phyloP scores from a whole-genome alignment of 805 yeast genomes.

The Grigorovia humatica region DNA sequence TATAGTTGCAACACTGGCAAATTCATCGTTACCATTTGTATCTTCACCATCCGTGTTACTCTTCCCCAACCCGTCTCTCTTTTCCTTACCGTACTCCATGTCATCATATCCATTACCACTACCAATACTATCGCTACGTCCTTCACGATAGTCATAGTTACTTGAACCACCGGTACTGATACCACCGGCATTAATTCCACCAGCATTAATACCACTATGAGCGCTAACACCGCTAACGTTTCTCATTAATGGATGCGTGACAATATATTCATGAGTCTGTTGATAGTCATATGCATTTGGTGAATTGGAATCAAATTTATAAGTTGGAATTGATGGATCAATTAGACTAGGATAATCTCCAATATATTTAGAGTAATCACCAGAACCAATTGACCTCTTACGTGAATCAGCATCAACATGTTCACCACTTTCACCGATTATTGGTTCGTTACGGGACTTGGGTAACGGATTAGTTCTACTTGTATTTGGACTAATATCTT shows the following conservation, averaged over 20 bases:
- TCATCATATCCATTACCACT: neutral
- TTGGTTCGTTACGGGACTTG: no score
- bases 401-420: neutral
- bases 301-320: conserved; percentile 11
- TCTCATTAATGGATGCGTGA: neutral
- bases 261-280: neutral
- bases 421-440: neutral
- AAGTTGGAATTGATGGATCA: conserved; percentile 21
- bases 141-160: neutral
- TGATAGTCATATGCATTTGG: neutral
- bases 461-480: neutral
- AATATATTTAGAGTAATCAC: conserved; percentile 12
- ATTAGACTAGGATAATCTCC: conserved; percentile 23
- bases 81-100: neutral
- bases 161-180: neutral
- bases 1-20: neutral
- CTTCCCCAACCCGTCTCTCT: neutral
- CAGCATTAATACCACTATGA: neutral
- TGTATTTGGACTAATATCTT: neutral
- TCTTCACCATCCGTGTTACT: neutral
- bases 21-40: neutral
- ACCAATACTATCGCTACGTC: neutral
- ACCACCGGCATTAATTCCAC: neutral
- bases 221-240: neutral
- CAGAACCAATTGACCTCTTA: conserved; percentile 1